Base-by-base conservation (phyloP, 1,284 basidiomycete species). In the Papiliotrema nemorosa region DNA sequence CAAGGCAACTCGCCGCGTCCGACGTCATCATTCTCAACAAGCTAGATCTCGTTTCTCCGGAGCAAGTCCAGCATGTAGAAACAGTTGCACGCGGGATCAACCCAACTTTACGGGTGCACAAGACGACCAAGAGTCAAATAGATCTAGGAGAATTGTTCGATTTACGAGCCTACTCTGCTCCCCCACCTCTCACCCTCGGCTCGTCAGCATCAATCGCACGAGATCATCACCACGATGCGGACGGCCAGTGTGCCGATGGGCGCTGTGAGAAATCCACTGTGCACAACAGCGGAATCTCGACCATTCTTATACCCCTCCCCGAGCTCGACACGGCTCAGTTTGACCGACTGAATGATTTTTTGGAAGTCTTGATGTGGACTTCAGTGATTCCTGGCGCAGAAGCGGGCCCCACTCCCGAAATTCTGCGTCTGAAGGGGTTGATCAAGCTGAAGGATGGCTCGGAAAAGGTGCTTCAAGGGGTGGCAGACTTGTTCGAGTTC, bases 21-120 rank as follows among this genome's bases (percentile, higher is more conserved):
- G 91, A 94, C 64, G 85, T 92, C n/a, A 80, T 94, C 41, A 74
- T 94, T 18, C 75, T 94, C 24, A 96, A 96, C 78, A 96, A 96
- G 76, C 76, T 79, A 26, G 92, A 94, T 63, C 76, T 94, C 16
- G 84, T 84, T 3, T 69, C 33, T 63, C 67, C 49, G 50, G 82
- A 18, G 29, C 64, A 46, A 14, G 49, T 76, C 5, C 55, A 48
- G 5, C 67, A 75, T 5, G 81, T 83, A 12, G 84, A 88, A 66
- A 7, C 18, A 13, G 20, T 24, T 20, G 34, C 20, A 12, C 14
- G 7, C 20, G 69, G 75, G 18, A 78, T 92, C 60, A 97, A 96
- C 69, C 85, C 90, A 0, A 82, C 81, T 1, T 84, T 86, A 1
- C 79, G 86, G 0, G 77, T 93, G 44, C 78, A 89, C 67, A 77